Base-by-base conservation (phyloP, 768 basidiomycete genomes). In the Exsudoporus frostii region DNA sequence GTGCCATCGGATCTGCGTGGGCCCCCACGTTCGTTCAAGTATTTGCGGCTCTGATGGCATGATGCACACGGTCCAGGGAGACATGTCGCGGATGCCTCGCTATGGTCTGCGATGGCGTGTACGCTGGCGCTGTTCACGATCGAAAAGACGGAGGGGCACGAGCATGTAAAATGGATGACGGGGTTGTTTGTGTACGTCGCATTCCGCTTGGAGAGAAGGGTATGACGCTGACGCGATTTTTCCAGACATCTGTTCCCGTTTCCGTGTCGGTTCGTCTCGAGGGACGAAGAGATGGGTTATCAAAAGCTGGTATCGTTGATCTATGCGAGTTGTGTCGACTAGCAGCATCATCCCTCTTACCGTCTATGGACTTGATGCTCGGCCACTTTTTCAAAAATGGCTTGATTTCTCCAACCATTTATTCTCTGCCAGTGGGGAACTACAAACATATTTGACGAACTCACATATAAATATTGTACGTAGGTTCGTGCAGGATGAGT, bases 21-120 rank as follows among this genome's bases (percentile, higher is more conserved):
- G n/a, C 1, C 1, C 11, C 5, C 15, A 7, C 14, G 1, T n/a
- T 20, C 7, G 4, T 15, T 43, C 8, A 15, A 5, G 10, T 3
- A 19, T 32, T 11, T 10, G 25, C 4, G 2, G n/a, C 0, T 19
- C 47, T 43, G 5, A 42, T 46, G 5, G 39, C 4, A 14, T 14
- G 15, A 3, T 7, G 19, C 2, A 17, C 4, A 9, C 44, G 58
- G 61, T 38, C 58, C 65, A 10, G 64, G 64, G 20, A 63, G 61
- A 20, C 51, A 63, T 14, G 19, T 65, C 2, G 64, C 53, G 20
- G 64, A 63, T 15, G 64, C 54, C 3, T 63, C 58, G 3, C 3
- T 66, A 9, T 65, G 64, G 64, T 57, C 39, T 24, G 64, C 61
- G 15, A 63, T 65, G 22, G 56, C 41, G 17, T 60, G 54, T 8